A percentile compares a stretch with the other conserved stretches of the same genome.
These are phyloP conservation scores for Talaromyces sp. DNA, from an alignment of 2,329 filamentous ascomycete species.

Conservation along the genomic window DNA sequence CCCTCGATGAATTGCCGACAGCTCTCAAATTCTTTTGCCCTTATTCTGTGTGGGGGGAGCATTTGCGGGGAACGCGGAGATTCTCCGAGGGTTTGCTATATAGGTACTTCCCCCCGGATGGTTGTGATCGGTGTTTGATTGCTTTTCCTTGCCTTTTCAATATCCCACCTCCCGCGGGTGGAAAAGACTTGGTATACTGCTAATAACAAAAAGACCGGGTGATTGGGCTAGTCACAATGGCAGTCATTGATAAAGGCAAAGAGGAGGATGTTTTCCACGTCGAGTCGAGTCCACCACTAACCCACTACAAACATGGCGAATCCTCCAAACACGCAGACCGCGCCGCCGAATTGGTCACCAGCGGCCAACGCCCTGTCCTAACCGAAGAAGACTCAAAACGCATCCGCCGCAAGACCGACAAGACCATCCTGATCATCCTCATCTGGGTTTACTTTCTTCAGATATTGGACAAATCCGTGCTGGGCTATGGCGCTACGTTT, in stretches of 20 bases:
- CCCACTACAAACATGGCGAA: background rate
- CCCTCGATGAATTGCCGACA: background rate
- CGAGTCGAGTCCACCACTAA: background rate
- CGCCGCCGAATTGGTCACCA: slow-evolving; percentile 3
- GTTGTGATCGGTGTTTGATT: background rate
- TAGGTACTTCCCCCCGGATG: background rate
- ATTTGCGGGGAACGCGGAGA: background rate
- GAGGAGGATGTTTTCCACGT: background rate
- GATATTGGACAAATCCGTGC: slow-evolving; percentile 55
- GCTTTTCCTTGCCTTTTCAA: background rate
- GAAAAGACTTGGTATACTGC: background rate
- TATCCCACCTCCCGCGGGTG: background rate
- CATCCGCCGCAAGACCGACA: slow-evolving; percentile 59
- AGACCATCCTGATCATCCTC: slow-evolving; percentile 47
- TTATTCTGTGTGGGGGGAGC: background rate
- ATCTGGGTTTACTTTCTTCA: slow-evolving; percentile 45
- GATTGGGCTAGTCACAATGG: background rate
- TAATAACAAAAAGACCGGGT: background rate
- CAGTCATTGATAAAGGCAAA: background rate
- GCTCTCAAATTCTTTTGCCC: background rate
- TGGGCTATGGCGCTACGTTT: slow-evolving; percentile 55
- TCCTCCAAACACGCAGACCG: slow-evolving; percentile 8
- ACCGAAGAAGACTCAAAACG: slow-evolving; percentile 43
- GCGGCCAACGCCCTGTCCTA: slow-evolving; percentile 12
- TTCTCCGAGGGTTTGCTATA: background rate